Evolutionary conservation across 495 filamentous ascomycete species (phyloP), one percentile per base, ranked within the genome.

Genomic region (Penicillium ochrochloron): DNA sequence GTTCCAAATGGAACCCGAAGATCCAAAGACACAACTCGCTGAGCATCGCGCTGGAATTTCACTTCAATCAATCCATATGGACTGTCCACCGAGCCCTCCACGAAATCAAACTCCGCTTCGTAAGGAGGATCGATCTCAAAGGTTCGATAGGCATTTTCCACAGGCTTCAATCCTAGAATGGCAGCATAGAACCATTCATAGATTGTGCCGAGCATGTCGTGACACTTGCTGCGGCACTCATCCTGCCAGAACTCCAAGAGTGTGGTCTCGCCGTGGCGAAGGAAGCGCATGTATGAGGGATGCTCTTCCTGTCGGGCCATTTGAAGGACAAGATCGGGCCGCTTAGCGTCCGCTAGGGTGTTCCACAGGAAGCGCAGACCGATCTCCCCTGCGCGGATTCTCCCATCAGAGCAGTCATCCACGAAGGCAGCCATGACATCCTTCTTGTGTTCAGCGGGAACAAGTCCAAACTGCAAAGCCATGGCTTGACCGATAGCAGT

Each of bases 181-280:
- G 67, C 67, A 29, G 62, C 51, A 25, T 74, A 74, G 27, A 72
- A 69, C 72, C 72, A 74, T 35, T 74, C 72, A 37, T 74, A 74
- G 51, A 74, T 72, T 4, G 72, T 74, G 4, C 72, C 72, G n/a
- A 74, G 67, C 72, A 72, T 74, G 52, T 74, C 72, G 51, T 74
- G 72, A 35, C 72, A 74, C 34, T 72, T 74, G 39, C 64, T 67
- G 9, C 72, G 67, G 53, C 72, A 74, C 51, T 61, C 69, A 63
- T 74, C 72, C 27, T 74, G 72, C 67, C 67, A 74, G 51, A 74
- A 74, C 48, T 74, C 72, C 17, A 70, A 48, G 3, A 74, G 64
- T 0, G 72, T 74, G 0, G 72, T 74, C 29, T 74, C 72, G 1
- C 72, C 70, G 8, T 67, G 67, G 17, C 72, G 72, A 15, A 74